Base-by-base conservation (phyloP, 306 rosid genomes). In the Inga oerstediana region DNA sequence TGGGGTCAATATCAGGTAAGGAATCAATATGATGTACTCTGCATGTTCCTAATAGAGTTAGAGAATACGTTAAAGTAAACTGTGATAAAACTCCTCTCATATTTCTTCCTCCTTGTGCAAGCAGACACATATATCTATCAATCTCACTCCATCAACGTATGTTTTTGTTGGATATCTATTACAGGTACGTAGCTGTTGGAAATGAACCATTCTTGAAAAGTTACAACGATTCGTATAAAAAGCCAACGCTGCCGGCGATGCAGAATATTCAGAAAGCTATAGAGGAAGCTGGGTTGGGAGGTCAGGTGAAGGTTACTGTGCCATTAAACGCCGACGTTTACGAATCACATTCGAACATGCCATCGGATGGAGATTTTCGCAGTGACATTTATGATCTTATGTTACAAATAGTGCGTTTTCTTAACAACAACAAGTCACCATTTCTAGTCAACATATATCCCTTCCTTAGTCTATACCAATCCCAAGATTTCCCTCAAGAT, bases 281-380 rank as follows among this genome's bases (percentile, higher is more conserved):
- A 15, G 75, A 85, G 43, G 87, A 82, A 22, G 89, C 91, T 32
- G 95, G 97, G 22, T 30, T 59, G 5, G 92, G 91, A 39, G 75
- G 71, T 81, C 84, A 83, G 83, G 54, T 95, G 67, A 95, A 93
- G 68, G 94, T 87, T 66, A 89, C 94, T 0, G 68, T 89, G 0
- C 96, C 99, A 10, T 86, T 92, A 39, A 93, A 95, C 76, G 97
- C 96, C 2, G 99, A 95, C 81, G 96, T 93, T 4, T 95, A 93
- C 4, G 91, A 90, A 4, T 88, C 98, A 13, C 20, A 32, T 3
- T 75, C 97, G 35, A 17, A 85, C 75, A 88, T 74, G 17, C 99
- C 99, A 19, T 93, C 99, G 0, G 87, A 83, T 3, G 97, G 94
- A 34, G 7, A 30, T 0, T 95, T 95, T 32, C 96, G 97, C 4